Evolutionary conservation across 2,329 filamentous ascomycete genomes (phyloP).

Genomic region (Ascochyta koolunga): DNA sequence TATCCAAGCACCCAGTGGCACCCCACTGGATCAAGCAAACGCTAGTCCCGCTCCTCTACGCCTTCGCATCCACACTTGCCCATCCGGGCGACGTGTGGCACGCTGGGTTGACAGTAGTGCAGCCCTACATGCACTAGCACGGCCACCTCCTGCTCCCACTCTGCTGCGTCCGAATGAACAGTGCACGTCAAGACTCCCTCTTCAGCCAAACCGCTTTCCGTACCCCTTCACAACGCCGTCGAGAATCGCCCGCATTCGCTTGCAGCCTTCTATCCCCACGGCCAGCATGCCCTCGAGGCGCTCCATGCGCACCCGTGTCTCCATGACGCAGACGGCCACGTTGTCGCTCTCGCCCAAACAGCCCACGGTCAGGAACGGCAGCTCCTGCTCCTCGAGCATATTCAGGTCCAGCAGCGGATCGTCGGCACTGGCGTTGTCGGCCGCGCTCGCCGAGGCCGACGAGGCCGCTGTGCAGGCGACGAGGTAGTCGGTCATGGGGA

Average conservation of each 20-base stretch:
- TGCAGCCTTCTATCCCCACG: conserved; percentile 90
- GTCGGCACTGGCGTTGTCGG: conserved; percentile 67
- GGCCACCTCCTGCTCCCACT: neutral
- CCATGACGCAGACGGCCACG: conserved; percentile 81
- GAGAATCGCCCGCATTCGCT: conserved; percentile 79
- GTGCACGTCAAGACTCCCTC: neutral
- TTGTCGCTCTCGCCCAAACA: conserved; percentile 77
- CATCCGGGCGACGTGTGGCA: conserved; percentile 1
- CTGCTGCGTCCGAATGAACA: neutral
- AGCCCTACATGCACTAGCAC: neutral
- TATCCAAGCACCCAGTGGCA: conserved; percentile 3
- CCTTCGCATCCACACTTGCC: conserved; percentile 10
- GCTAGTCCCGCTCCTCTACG: conserved; percentile 17
- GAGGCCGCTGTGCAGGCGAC: conserved; percentile 86
- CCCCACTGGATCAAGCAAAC: conserved; percentile 17
- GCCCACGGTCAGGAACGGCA: conserved; percentile 86
- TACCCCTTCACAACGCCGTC: conserved; percentile 70
- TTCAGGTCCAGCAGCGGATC: conserved; percentile 84
- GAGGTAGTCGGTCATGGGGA: conserved; percentile 93
- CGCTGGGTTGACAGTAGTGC: neutral
- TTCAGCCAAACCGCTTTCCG: conserved; percentile 42
- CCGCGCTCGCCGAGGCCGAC: conserved; percentile 61
- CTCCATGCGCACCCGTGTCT: conserved; percentile 82
- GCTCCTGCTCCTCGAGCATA: conserved; percentile 79
- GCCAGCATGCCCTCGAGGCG: conserved; percentile 91